phyloP scores from a whole-genome alignment of 257 asterid genomes.

The Anisodus acutangulus region DNA sequence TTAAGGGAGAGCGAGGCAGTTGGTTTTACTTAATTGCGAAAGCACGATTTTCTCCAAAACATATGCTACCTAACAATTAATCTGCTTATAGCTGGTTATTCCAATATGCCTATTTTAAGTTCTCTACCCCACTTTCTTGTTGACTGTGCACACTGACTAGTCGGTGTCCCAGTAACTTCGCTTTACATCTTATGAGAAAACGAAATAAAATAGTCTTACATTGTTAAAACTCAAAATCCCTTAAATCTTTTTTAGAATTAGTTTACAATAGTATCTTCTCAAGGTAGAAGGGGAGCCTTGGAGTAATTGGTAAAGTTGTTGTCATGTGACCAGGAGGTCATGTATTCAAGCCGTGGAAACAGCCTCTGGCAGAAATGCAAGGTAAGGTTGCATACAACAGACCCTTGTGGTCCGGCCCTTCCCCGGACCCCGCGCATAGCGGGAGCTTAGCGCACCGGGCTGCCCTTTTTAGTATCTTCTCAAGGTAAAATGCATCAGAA shows the following conservation, averaged over 20 bases:
- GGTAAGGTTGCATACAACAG: no score
- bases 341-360: no score
- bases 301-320: no score
- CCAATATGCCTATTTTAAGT: not conserved
- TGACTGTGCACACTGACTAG: not conserved
- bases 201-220: not conserved
- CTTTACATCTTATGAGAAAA: not conserved
- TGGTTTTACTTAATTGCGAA: not conserved
- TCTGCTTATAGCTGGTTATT: slow-evolving; percentile 5
- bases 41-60: not conserved
- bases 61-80: not conserved
- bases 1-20: not conserved
- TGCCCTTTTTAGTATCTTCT: not conserved
- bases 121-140: not conserved
- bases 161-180: not conserved
- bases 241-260: not conserved
- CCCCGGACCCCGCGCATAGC: no score
- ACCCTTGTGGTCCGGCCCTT: no score
- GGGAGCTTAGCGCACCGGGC: no score
- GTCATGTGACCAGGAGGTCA: no score
- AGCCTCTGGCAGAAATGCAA: no score
- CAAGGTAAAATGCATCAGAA: slow-evolving; percentile 12
- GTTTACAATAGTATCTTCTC: not conserved
- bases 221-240: slow-evolving; percentile 10
- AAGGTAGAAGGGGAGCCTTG: not conserved